Conservation (phyloP, 305 asterid genomes). For the Fraxinus platypoda region DNA sequence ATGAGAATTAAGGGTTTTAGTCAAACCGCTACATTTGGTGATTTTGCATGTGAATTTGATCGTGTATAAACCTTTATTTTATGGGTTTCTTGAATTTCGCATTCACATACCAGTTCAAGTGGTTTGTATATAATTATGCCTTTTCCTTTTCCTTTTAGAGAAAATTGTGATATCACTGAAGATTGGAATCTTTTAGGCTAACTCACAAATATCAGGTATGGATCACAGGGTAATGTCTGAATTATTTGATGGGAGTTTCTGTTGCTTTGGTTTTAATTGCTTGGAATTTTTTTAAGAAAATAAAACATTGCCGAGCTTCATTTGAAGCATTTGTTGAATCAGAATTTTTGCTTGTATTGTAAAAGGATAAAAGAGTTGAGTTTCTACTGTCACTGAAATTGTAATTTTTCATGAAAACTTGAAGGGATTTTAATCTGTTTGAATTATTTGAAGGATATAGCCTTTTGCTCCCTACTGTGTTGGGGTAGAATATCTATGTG, state of each 20-base stretch:
- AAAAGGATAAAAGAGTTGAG: not conserved
- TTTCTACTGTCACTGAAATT: not conserved
- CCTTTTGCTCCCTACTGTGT: constrained; percentile 4
- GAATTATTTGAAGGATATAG: not conserved
- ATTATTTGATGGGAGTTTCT: not conserved
- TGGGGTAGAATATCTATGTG: not conserved
- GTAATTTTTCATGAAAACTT: not conserved
- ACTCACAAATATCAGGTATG: not conserved
- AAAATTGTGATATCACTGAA: not conserved
- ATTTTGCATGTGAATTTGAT: constrained; percentile 34
- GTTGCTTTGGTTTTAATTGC: constrained; percentile 10
- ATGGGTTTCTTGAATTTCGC: not conserved
- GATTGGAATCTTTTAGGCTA: not conserved
- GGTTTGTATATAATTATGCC: constrained; percentile 3
- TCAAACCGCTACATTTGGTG: constrained; percentile 20
- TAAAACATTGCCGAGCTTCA: not conserved
- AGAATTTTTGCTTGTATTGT: not conserved
- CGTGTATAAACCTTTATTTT: constrained; percentile 10
- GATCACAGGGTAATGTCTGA: constrained; percentile 4
- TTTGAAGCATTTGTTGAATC: not conserved
- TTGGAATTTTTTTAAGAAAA: not conserved
- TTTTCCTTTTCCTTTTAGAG: not conserved
- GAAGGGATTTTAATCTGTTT: not conserved
- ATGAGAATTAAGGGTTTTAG: constrained; percentile 26
- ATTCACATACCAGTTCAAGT: constrained; percentile 17